Evolutionary conservation across 768 basidiomycete genomes (phyloP).

Genomic region (Myochromella boudieri): DNA sequence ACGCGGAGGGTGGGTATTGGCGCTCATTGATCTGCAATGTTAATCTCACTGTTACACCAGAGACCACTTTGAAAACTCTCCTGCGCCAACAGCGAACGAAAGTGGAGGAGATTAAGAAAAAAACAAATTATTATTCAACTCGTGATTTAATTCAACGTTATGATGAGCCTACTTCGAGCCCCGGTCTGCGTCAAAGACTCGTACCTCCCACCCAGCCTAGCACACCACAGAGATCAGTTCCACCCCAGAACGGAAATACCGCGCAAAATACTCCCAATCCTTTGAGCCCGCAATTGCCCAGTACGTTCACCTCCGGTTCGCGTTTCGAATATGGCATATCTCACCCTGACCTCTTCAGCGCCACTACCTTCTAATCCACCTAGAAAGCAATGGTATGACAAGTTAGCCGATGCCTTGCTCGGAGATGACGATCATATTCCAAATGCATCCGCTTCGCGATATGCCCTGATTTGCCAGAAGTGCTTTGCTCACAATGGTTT

Average conservation of each 20-base stretch:
- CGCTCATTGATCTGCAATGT: background rate
- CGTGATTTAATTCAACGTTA: constrained; percentile 88
- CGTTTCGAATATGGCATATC: background rate
- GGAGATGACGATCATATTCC: constrained; percentile 66
- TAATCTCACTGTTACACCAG: constrained; percentile 37
- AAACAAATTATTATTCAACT: constrained; percentile 93
- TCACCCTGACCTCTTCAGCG: constrained; percentile 6
- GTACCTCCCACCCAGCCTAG: constrained; percentile 20
- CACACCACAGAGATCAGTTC: constrained; percentile 25
- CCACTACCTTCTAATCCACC: constrained; percentile 42
- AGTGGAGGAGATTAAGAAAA: constrained; percentile 96
- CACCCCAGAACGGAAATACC: constrained; percentile 22
- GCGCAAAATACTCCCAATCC: constrained; percentile 7
- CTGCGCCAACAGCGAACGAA: constrained; percentile 80
- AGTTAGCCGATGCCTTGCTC: constrained; percentile 81
- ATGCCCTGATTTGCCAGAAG: constrained; percentile 85
- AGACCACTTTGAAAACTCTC: constrained; percentile 72
- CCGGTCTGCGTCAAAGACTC: constrained; percentile 44
- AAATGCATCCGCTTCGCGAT: constrained; percentile 51
- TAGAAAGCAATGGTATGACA: constrained; percentile 84
- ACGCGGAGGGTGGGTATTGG: constrained; percentile 65
- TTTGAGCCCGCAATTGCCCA: constrained; percentile 3
- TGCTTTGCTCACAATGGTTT: constrained; percentile 91
- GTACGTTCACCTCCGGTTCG: constrained; percentile 3
- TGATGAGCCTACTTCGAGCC: constrained; percentile 54